phyloP scores from a whole-genome alignment of 2,329 filamentous ascomycete genomes.

The Fusarium mangiferae region DNA sequence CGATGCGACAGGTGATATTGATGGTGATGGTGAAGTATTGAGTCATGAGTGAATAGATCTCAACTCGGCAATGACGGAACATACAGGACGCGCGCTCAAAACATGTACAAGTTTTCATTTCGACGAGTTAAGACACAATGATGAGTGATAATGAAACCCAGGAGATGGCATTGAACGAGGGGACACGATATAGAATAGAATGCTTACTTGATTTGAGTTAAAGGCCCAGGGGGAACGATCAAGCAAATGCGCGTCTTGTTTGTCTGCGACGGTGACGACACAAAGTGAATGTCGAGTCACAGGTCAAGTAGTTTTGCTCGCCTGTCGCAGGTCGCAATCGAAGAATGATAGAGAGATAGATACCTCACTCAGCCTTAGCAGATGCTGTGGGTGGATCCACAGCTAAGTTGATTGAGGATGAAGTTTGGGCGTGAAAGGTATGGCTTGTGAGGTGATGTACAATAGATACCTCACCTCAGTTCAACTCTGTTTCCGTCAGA shows the following conservation, averaged over 20 bases:
- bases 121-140: background rate
- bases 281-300: conserved; percentile 14
- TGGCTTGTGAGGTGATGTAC: conserved; percentile 33
- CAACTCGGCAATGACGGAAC: conserved; percentile 32
- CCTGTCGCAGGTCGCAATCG: conserved; percentile 20
- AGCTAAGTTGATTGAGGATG: conserved; percentile 21
- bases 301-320: conserved; percentile 1
- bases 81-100: conserved; percentile 27
- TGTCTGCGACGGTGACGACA: conserved; percentile 35
- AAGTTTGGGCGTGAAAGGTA: conserved; percentile 4
- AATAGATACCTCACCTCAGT: conserved; percentile 32
- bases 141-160: background rate
- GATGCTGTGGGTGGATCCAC: conserved; percentile 44
- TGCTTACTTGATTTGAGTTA: conserved; percentile 23
- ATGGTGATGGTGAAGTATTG: background rate
- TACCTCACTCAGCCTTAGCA: conserved; percentile 7
- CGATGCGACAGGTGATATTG: background rate
- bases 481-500: conserved; percentile 22
- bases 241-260: conserved; percentile 34
- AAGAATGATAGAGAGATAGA: conserved; percentile 3
- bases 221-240: conserved; percentile 15
- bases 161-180: background rate
- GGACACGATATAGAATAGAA: conserved; percentile 7
- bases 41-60: conserved; percentile 3
- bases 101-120: conserved; percentile 5